phyloP scores from a whole-genome alignment of 2,329 filamentous ascomycete genomes.

The Alternaria sp. region DNA sequence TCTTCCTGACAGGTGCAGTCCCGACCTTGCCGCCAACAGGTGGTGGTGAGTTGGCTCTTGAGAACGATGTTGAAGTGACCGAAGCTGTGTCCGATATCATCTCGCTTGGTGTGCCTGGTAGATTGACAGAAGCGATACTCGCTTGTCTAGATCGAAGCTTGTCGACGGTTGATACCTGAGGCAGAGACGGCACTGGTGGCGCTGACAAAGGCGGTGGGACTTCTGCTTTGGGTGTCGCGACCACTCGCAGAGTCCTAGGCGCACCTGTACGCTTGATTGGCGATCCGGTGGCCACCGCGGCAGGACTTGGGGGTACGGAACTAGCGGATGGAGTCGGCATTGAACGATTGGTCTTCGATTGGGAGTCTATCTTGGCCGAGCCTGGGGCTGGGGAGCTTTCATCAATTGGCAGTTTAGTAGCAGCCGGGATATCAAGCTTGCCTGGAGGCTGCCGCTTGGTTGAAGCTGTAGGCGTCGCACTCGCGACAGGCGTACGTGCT shows the following conservation, averaged over 20 bases:
- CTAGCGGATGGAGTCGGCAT: slow-evolving; percentile 56
- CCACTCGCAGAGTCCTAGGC: slow-evolving; percentile 74
- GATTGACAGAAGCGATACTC: slow-evolving; percentile 66
- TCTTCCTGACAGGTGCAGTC: slow-evolving; percentile 71
- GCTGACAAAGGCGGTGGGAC: slow-evolving; percentile 55
- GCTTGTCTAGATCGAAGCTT: slow-evolving; percentile 61
- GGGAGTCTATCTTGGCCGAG: slow-evolving; percentile 33
- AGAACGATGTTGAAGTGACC: slow-evolving; percentile 75
- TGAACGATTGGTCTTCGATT: slow-evolving; percentile 36
- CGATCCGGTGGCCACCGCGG: slow-evolving; percentile 60
- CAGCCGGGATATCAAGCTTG: slow-evolving; percentile 58
- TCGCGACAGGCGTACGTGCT: slow-evolving; percentile 12
- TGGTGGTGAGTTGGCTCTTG: slow-evolving; percentile 74
- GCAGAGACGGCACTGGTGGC: slow-evolving; percentile 39
- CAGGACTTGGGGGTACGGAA: slow-evolving; percentile 60
- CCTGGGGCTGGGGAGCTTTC: slow-evolving; percentile 26
- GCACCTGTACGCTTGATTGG: slow-evolving; percentile 54
- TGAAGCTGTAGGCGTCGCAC: slow-evolving; percentile 20
- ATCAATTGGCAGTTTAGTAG: slow-evolving; percentile 37
- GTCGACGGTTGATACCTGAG: slow-evolving; percentile 48
- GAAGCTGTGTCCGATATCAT: slow-evolving; percentile 80
- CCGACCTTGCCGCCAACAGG: slow-evolving; percentile 70
- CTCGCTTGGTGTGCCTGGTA: slow-evolving; percentile 80
- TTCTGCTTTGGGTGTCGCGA: slow-evolving; percentile 73
- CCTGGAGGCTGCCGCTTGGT: slow-evolving; percentile 55